Evolutionary conservation across 768 basidiomycete species (phyloP).

Genomic region (Trametes coccinea): DNA sequence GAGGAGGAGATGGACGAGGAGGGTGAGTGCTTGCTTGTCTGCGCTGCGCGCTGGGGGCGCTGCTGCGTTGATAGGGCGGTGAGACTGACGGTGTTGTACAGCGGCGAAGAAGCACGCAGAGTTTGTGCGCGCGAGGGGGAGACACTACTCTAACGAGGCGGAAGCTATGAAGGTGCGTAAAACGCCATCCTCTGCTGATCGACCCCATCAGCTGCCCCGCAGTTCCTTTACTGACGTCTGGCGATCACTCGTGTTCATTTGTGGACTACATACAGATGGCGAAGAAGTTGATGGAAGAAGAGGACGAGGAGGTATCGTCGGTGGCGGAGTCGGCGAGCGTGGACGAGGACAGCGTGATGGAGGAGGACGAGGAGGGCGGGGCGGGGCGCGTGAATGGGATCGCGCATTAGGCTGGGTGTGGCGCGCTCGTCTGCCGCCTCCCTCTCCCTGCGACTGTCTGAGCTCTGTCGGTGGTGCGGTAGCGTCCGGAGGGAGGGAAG

Average conservation of each 20-base stretch:
- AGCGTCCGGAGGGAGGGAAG: background rate
- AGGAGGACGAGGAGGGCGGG: conserved; percentile 26
- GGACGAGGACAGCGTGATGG: conserved; percentile 26
- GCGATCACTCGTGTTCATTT: conserved; percentile 1
- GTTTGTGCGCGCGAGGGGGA: conserved; percentile 76
- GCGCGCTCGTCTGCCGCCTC: background rate
- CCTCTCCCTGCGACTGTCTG: too few species aligned
- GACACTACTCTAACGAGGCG: conserved; percentile 89
- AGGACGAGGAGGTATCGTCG: conserved; percentile 31
- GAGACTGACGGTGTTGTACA: conserved; percentile 30
- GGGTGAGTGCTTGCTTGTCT: conserved; percentile 46
- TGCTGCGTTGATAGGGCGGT: background rate
- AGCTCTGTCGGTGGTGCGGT: too few species aligned
- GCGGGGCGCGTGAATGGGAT: conserved; percentile 24
- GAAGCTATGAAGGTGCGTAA: conserved; percentile 83
- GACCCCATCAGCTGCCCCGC: background rate
- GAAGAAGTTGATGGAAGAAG: conserved; percentile 56
- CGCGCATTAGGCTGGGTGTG: conserved; percentile 7
- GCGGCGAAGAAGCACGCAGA: conserved; percentile 82
- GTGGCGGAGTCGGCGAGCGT: conserved; percentile 24
- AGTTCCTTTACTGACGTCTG: too few species aligned
- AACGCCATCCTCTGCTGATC: background rate
- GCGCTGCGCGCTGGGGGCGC: background rate
- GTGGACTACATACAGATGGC: conserved; percentile 51
- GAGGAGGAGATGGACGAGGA: conserved; percentile 90